Percentiles rank a stretch among this genome's conserved stretches.
phyloP scores from a whole-genome alignment of 2,329 filamentous ascomycete genomes.

The Lachnellula cervina region DNA sequence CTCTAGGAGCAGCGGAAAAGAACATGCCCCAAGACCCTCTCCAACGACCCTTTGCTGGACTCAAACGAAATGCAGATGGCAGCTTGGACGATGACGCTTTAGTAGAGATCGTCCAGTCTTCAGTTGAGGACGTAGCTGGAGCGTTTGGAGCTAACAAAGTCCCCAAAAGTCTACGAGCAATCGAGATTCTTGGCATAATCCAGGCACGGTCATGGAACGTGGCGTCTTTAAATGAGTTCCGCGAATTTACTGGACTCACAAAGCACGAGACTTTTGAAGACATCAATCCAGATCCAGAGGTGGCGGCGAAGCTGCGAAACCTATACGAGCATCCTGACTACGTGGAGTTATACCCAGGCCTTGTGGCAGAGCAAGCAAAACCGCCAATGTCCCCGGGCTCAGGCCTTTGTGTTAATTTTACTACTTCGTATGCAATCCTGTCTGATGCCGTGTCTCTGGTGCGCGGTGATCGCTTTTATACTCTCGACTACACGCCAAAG shows the following conservation, averaged over 20 bases:
- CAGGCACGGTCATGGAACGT: constrained; percentile 74
- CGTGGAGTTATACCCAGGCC: constrained; percentile 65
- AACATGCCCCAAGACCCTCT: constrained; percentile 60
- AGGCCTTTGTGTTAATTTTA: constrained; percentile 49
- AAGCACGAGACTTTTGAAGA: constrained; percentile 74
- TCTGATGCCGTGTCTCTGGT: constrained; percentile 57
- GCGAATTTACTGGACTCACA: constrained; percentile 74
- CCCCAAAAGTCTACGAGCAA: constrained; percentile 65
- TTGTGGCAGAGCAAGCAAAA: constrained; percentile 57
- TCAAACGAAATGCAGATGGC: constrained; percentile 61
- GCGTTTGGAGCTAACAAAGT: constrained; percentile 70
- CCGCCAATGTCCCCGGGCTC: constrained; percentile 45
- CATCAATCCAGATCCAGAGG: constrained; percentile 71
- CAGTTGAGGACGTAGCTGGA: constrained; percentile 71
- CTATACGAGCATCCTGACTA: constrained; percentile 57
- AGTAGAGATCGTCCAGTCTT: constrained; percentile 60
- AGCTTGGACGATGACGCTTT: constrained; percentile 73
- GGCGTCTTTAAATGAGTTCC: constrained; percentile 73
- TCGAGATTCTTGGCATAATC: constrained; percentile 77
- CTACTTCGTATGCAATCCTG: constrained; percentile 50
- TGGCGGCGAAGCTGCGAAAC: constrained; percentile 59
- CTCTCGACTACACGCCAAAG: constrained; percentile 47
- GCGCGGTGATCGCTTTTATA: constrained; percentile 54
- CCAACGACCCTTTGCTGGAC: constrained; percentile 62
- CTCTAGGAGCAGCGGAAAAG: constrained; percentile 58